Evolutionary conservation across 2,329 filamentous ascomycete genomes (phyloP).

Genomic region (Colletotrichum viniferum): DNA sequence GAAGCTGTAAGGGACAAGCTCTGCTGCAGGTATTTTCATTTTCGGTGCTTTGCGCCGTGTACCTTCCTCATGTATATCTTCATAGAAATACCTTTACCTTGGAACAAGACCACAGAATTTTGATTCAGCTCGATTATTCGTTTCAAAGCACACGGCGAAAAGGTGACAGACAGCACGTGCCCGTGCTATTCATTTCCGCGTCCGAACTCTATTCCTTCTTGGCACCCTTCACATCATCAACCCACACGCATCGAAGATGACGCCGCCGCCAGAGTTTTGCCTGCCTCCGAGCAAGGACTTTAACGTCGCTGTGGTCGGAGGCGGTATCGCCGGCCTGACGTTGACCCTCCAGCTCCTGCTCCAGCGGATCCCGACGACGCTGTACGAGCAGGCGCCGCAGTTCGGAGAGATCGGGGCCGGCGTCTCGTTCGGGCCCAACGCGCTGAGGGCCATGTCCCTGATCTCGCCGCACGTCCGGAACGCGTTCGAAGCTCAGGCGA

Average conservation of each 20-base stretch:
- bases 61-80: background rate
- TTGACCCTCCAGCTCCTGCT: conserved; percentile 48
- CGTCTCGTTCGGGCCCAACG: conserved; percentile 57
- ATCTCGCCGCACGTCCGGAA: conserved; percentile 32
- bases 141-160: background rate
- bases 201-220: background rate
- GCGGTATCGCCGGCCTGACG: conserved; percentile 54
- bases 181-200: background rate
- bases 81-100: background rate
- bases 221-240: background rate
- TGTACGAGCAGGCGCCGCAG: conserved; percentile 50
- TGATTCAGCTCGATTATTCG: background rate
- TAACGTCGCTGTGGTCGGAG: conserved; percentile 52
- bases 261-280: conserved; percentile 5
- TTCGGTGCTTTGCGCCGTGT: background rate
- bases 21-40: background rate
- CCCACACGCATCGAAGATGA: background rate
- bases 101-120: background rate
- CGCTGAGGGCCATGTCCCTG: conserved; percentile 45
- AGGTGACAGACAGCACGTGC: background rate
- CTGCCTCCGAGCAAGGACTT: conserved; percentile 8
- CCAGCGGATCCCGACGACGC: conserved; percentile 43
- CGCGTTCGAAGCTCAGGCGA: conserved; percentile 38
- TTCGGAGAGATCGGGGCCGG: conserved; percentile 56
- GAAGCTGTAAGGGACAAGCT: background rate